phyloP scores from a whole-genome alignment of 495 filamentous ascomycete species.

The Viridothelium virens region DNA sequence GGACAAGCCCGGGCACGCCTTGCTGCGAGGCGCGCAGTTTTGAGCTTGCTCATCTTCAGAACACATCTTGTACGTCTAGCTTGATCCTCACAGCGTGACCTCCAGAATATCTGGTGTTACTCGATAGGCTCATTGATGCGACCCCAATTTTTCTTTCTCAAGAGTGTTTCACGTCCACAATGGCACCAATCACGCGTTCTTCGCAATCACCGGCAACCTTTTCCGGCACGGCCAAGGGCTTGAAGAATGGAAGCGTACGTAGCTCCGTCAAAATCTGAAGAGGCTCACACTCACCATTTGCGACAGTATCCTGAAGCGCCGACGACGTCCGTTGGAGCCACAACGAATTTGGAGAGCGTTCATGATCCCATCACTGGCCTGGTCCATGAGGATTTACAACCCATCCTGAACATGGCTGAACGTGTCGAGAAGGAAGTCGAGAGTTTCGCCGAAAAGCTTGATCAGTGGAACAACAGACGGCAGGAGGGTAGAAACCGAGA shows the following conservation, averaged over 20 bases:
- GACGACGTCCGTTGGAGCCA: neutral
- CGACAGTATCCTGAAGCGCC: neutral
- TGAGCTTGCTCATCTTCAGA: neutral
- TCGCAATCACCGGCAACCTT: constrained; percentile 8
- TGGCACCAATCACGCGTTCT: constrained; percentile 15
- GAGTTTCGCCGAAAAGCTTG: constrained; percentile 24
- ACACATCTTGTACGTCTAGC: neutral
- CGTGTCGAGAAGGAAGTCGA: constrained; percentile 27
- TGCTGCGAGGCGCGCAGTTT: neutral
- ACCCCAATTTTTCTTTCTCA: too few species aligned
- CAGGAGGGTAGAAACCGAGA: neutral
- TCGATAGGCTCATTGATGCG: neutral
- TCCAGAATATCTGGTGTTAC: neutral
- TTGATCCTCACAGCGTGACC: neutral
- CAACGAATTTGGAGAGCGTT: neutral
- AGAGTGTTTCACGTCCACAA: neutral
- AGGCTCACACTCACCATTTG: neutral
- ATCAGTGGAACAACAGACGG: constrained; percentile 19
- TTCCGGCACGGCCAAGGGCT: neutral
- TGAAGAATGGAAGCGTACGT: neutral
- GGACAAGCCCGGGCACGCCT: neutral
- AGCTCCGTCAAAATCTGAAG: neutral
- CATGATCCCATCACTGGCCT: neutral
- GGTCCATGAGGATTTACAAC: constrained; percentile 20
- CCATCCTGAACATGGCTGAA: constrained; percentile 26